Conservation (phyloP, 371 early-diverging fungal species). For the Apophysomyces variabilis region DNA sequence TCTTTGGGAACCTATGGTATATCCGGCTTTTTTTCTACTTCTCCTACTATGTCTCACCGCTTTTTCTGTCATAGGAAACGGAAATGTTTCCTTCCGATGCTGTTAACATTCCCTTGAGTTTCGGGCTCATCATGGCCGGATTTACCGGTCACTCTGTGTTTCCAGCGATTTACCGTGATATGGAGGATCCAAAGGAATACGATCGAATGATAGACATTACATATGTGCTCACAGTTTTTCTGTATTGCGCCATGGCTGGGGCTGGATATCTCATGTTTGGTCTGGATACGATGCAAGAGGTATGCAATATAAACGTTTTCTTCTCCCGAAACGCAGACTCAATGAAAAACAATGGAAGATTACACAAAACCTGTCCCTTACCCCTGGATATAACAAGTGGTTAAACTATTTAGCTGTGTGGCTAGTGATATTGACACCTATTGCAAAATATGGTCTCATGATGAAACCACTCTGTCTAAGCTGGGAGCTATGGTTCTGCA, state of each 20-base stretch:
- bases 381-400: constrained; percentile 47
- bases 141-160: constrained; percentile 68
- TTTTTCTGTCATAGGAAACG: constrained; percentile 30
- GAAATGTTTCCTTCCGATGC: constrained; percentile 36
- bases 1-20: constrained; percentile 55
- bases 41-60: constrained; percentile 6
- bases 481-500: constrained; percentile 46
- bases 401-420: constrained; percentile 57
- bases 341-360: constrained; percentile 35
- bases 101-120: constrained; percentile 37
- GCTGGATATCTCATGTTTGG: constrained; percentile 84
- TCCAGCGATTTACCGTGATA: constrained; percentile 70
- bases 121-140: constrained; percentile 49
- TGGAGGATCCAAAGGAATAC: constrained; percentile 59
- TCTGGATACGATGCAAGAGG: constrained; percentile 57
- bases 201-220: constrained; percentile 46
- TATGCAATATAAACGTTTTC: constrained; percentile 19
- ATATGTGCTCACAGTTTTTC: constrained; percentile 33
- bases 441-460: constrained; percentile 66
- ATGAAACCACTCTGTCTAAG: constrained; percentile 56
- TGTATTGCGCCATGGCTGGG: constrained; percentile 39
- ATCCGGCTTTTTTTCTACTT: neutral
- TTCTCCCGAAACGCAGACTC: neutral
- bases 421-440: constrained; percentile 65
- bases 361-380: constrained; percentile 61